phyloP scores from a whole-genome alignment of 2,329 filamentous ascomycete species.

The Pyrenophora teres region DNA sequence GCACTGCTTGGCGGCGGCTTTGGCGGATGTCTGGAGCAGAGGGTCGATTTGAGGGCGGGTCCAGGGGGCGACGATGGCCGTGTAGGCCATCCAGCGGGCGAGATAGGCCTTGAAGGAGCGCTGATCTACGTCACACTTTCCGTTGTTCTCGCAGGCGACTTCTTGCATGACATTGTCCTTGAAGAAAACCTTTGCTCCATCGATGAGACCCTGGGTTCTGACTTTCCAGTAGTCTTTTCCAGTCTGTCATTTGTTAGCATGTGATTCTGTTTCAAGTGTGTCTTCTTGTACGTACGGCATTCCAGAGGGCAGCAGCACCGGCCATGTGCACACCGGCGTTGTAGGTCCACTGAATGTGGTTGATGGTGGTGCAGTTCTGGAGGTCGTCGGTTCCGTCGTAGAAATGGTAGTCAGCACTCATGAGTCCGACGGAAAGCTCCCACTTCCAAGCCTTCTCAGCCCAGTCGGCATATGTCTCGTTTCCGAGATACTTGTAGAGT shows the following conservation, averaged over 20 bases:
- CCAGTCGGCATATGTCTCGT: conserved; percentile 62
- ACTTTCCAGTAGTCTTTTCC: conserved; percentile 41
- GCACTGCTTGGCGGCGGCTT: conserved; percentile 61
- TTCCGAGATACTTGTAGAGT: conserved; percentile 70
- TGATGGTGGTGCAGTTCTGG: conserved; percentile 51
- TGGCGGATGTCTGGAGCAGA: conserved; percentile 59
- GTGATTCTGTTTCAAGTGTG: neutral
- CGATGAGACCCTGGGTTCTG: conserved; percentile 42
- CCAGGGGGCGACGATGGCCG: conserved; percentile 48
- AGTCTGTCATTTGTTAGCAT: conserved; percentile 29
- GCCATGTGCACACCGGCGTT: conserved; percentile 54
- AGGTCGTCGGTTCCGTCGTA: conserved; percentile 53
- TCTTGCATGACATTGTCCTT: conserved; percentile 53
- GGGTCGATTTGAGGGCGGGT: conserved; percentile 52
- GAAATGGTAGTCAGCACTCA: conserved; percentile 53
- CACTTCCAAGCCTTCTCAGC: conserved; percentile 67
- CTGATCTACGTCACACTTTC: conserved; percentile 55
- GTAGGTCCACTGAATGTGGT: conserved; percentile 55
- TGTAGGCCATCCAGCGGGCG: conserved; percentile 51
- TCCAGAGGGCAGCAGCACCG: conserved; percentile 56
- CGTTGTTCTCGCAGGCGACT: conserved; percentile 52
- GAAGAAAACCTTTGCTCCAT: conserved; percentile 51
- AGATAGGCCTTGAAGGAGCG: conserved; percentile 54
- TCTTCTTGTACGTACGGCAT: conserved; percentile 46
- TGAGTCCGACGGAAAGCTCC: conserved; percentile 55